phyloP scores from a whole-genome alignment of 2,329 filamentous ascomycete species.

The Ascochyta clinopodiicola region DNA sequence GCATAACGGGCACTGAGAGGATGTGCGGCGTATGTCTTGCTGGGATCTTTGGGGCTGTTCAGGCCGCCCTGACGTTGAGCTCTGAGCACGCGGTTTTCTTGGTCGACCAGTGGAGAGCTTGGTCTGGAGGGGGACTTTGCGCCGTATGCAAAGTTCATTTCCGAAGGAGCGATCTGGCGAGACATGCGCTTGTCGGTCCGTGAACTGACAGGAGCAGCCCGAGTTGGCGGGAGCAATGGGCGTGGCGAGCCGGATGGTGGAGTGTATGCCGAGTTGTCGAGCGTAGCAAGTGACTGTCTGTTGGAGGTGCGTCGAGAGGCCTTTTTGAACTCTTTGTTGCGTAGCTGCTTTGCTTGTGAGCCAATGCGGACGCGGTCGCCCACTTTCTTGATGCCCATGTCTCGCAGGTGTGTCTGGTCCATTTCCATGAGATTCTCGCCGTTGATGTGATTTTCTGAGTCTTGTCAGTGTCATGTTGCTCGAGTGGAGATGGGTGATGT shows the following conservation, averaged over 20 bases:
- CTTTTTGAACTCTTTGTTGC: conserved; percentile 57
- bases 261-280: conserved; percentile 71
- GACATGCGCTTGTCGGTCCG: conserved; percentile 57
- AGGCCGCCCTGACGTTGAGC: conserved; percentile 66
- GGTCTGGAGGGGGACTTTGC: conserved; percentile 70
- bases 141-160: conserved; percentile 53
- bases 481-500: conserved; percentile 20
- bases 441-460: conserved; percentile 86
- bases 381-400: conserved; percentile 98
- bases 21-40: conserved; percentile 62
- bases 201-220: conserved; percentile 52
- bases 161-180: conserved; percentile 53
- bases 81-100: conserved; percentile 58
- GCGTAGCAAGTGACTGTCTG: conserved; percentile 83
- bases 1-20: conserved; percentile 58
- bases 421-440: conserved; percentile 96
- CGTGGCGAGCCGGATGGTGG: conserved; percentile 71
- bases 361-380: conserved; percentile 89
- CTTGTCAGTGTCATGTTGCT: conserved; percentile 25
- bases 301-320: conserved; percentile 71
- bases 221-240: conserved; percentile 60
- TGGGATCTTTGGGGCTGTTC: conserved; percentile 61
- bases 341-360: conserved; percentile 57
- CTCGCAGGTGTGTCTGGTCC: conserved; percentile 93
- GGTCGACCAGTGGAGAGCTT: conserved; percentile 72